Evolutionary conservation across 2,329 filamentous ascomycete species (phyloP), one percentile per base, ranked within the genome.

Genomic region (Stromatinia cepivora): DNA sequence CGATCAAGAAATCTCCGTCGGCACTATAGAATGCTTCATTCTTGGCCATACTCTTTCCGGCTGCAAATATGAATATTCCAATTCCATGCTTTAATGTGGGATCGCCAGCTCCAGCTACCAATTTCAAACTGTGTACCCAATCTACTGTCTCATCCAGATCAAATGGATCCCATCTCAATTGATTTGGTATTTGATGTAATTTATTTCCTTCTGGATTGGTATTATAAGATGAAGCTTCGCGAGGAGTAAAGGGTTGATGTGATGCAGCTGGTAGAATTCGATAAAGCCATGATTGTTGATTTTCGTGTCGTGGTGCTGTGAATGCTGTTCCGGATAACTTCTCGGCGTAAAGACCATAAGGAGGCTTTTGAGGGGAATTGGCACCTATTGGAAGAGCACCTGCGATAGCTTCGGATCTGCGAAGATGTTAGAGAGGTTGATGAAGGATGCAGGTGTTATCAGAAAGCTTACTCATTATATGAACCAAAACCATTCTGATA

Each of bases 1-100:
- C 90, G 71, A 94, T 88, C 69, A 94, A 80, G 75, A 92, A 86
- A 78, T 94, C 92, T 17, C 92, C 92, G 77, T 94, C 92, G 0
- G 92, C 90, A 4, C 90, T 94, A 83, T 94, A 96, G 79, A 94
- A 96, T 0, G 92, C 92, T 63, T 90, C 84, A 52, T 86, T 86
- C n/a, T 84, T 81, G 62, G 84, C 83, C 93, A 97, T 97, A 77
- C 89, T 88, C 78, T 87, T 89, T 28, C 91, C 92, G 0, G 90
- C 92, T 1, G 91, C 90, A 77, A 92, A 97, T 69, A 95, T 87
- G 79, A 91, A 89, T 71, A 95, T 93, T 31, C 91, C 93, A 54
- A 96, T 75, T 0, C 93, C 93, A 25, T 86, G 83, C 81, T 97
- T 97, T 79, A 90, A 85, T 0, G 90, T 90, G 0, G 92, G 89